A percentile compares a stretch with the other conserved stretches of the same genome.
Conservation (phyloP, 345 rosid genomes). For the Eucalyptus polybractea region DNA sequence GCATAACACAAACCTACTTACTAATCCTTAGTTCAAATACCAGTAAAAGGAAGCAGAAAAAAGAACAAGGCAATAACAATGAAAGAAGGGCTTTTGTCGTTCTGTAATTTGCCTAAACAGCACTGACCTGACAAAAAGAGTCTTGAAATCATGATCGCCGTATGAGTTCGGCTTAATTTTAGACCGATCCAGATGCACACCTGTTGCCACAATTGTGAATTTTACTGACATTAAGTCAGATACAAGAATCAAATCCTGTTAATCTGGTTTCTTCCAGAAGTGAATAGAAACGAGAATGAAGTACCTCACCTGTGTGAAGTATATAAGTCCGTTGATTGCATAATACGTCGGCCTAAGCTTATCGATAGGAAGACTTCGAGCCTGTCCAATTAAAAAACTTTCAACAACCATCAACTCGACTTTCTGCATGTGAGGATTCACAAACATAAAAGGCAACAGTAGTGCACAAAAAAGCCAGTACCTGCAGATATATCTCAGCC, state of each 20-base stretch:
- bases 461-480: neutral
- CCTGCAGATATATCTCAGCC: slow-evolving; percentile 90
- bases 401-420: neutral
- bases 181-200: slow-evolving; percentile 33
- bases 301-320: slow-evolving; percentile 26
- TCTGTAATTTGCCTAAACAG: neutral
- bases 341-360: slow-evolving; percentile 47
- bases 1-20: neutral
- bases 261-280: neutral
- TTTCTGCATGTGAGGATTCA: neutral
- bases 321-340: slow-evolving; percentile 19
- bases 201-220: neutral
- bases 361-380: slow-evolving; percentile 39
- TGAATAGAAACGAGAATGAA: neutral
- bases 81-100: neutral
- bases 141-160: slow-evolving; percentile 14
- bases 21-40: neutral
- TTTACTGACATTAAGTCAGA: neutral
- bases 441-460: neutral
- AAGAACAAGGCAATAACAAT: too few relatives aligned
- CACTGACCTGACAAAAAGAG: slow-evolving; percentile 35
- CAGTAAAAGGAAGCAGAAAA: neutral
- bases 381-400: slow-evolving; percentile 3
- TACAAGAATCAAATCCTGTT: neutral
- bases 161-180: slow-evolving; percentile 6